Evolutionary conservation across 768 basidiomycete genomes (phyloP).

Genomic region (Tricholoma sp.): DNA sequence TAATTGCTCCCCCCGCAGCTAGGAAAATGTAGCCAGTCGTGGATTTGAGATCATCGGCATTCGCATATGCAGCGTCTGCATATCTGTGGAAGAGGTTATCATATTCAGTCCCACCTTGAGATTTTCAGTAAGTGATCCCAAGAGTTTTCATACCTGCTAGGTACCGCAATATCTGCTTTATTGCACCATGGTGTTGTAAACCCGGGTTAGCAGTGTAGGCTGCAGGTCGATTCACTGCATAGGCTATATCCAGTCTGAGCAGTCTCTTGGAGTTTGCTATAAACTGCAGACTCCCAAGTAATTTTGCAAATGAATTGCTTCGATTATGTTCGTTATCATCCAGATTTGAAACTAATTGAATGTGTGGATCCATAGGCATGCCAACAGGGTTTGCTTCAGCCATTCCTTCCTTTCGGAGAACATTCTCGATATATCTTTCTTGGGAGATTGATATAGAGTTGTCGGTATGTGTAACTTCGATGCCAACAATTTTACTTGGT

Average conservation of each 20-base stretch:
- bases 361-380: neutral
- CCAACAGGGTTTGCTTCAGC: neutral
- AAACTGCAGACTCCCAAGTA: neutral
- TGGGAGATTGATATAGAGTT: neutral
- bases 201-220: neutral
- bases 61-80: conserved; percentile 2
- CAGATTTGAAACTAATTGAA: neutral
- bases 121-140: neutral
- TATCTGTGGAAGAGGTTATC: neutral
- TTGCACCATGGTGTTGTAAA: neutral
- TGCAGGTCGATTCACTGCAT: neutral
- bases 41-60: conserved; percentile 7
- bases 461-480: neutral
- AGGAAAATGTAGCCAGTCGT: conserved; percentile 24
- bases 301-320: neutral
- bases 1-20: conserved; percentile 27
- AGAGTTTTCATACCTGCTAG: neutral
- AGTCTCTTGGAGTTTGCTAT: neutral
- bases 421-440: neutral
- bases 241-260: neutral
- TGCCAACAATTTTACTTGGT: neutral
- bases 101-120: neutral
- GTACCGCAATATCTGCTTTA: neutral
- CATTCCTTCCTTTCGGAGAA: neutral
- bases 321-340: neutral